Evolutionary conservation across 2,329 filamentous ascomycete genomes (phyloP), one percentile per base, ranked within the genome.

Genomic region (Neocucurbitaria cava): DNA sequence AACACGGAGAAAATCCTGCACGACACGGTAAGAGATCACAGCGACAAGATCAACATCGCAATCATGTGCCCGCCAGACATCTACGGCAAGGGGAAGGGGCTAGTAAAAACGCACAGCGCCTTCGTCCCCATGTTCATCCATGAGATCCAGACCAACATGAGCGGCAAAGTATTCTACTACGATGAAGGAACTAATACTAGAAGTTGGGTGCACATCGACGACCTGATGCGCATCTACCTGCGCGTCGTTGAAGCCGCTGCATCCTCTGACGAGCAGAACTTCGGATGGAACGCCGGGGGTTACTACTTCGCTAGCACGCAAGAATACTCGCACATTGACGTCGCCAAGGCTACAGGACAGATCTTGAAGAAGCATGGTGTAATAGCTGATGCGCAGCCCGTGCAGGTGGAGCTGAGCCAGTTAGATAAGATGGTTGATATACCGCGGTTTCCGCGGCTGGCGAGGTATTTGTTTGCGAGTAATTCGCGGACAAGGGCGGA

Each of bases 1-100:
- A 79, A 86, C 65, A 84, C 90, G 1, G 89, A 93, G 71, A 83
- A 85, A 67, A 80, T 90, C n/a, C 83, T 92, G 8, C 76, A 88
- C 0, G 71, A 70, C 0, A 77, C 80, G 0, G 79, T 78, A 0
- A 71, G 74, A 0, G 72, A 26, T 58, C 74, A 61, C 69, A 67
- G 21, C 69, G 68, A 77, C 24, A 73, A 69, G 0, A 76, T 87
- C 6, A 64, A 68, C 2, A 65, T 73, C 2, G 74, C 74, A 0
- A 81, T 90, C 24, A 79, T 90, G 5, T 88, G 84, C 60, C 86
- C 87, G 10, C 86, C 87, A 0, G 84, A 83, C 2, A 89, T 90
- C 58, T 90, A 89, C 61, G 86, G 75, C 0, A 53, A 66, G 1
- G 86, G 86, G 1, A 78, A 84, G 24, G 85, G 88, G 1, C 76